These are phyloP conservation scores for Astrephomene gubernaculifera DNA, from an alignment of 139 green algal species.

Conservation along the genomic window DNA sequence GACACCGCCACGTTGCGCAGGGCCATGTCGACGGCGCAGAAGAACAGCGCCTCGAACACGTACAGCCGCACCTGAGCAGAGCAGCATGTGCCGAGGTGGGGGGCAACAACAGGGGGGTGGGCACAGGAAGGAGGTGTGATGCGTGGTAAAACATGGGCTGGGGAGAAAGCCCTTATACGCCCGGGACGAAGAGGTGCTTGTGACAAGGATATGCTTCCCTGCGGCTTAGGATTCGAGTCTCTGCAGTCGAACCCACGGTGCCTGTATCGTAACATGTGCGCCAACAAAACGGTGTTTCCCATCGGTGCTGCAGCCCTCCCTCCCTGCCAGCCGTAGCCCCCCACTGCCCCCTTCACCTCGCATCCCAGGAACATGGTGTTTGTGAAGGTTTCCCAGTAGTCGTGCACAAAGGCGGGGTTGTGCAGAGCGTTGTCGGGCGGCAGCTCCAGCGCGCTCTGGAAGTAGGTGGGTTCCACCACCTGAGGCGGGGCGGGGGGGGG, in stretches of 20 bases:
- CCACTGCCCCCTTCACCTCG: slow-evolving; percentile 45
- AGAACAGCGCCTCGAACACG: slow-evolving; percentile 67
- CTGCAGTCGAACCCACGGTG: no score
- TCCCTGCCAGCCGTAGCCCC: no score
- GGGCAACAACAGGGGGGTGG: background rate
- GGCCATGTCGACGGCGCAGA: slow-evolving; percentile 54
- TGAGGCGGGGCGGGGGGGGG: slow-evolving; percentile 8
- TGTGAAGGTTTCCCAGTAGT: slow-evolving; percentile 59
- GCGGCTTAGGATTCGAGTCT: no score
- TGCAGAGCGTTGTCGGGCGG: slow-evolving; percentile 47
- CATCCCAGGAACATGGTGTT: slow-evolving; percentile 56
- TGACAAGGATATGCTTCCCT: no score
- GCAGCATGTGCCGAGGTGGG: no score
- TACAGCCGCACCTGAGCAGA: slow-evolving; percentile 56
- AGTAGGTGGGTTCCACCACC: slow-evolving; percentile 64
- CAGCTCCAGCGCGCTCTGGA: slow-evolving; percentile 59
- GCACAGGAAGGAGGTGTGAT: background rate
- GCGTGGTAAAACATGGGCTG: no score
- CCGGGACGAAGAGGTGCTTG: no score
- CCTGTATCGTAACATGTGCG: no score
- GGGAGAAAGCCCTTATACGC: no score
- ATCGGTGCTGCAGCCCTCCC: no score
- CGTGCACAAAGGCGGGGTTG: slow-evolving; percentile 61
- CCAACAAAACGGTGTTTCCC: no score
- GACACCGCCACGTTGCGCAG: slow-evolving; percentile 33